These are phyloP conservation scores for Mortierella antarctica DNA, from an alignment of 192 early-diverging fungal genomes.

Conservation along the genomic window DNA sequence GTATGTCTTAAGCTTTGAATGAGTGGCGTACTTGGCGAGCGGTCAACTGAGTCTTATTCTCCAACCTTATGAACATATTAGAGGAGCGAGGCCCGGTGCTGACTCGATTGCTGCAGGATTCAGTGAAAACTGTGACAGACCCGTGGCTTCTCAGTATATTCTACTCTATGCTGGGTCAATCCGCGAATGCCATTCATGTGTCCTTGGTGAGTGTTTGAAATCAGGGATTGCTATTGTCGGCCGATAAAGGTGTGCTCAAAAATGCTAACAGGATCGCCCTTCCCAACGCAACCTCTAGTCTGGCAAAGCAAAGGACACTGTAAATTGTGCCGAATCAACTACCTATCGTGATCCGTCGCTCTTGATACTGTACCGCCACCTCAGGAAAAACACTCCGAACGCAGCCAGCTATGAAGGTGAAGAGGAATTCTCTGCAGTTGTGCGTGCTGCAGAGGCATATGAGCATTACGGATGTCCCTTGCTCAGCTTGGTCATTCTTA, in stretches of 20 bases:
- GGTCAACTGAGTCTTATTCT: not conserved
- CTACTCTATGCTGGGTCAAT: slow-evolving; percentile 61
- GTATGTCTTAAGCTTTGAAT: slow-evolving; percentile 49
- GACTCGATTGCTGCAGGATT: slow-evolving; percentile 26
- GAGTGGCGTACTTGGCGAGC: not conserved
- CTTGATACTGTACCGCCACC: slow-evolving; percentile 74
- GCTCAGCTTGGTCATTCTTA: slow-evolving; percentile 79
- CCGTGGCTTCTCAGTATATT: slow-evolving; percentile 46
- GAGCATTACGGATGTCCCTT: slow-evolving; percentile 83
- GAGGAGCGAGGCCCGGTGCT: slow-evolving; percentile 47
- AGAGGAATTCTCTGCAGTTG: slow-evolving; percentile 73
- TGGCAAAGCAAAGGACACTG: not conserved
- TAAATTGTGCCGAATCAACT: not conserved
- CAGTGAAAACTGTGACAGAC: slow-evolving; percentile 24
- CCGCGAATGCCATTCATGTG: slow-evolving; percentile 67
- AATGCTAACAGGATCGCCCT: too few relatives aligned
- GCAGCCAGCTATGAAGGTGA: slow-evolving; percentile 56
- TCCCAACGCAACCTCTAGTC: slow-evolving; percentile 6
- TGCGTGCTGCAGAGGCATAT: slow-evolving; percentile 72
- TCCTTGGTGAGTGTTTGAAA: slow-evolving; percentile 60
- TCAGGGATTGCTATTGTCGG: not conserved
- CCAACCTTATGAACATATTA: not conserved
- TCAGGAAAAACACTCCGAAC: slow-evolving; percentile 65
- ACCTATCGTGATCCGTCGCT: slow-evolving; percentile 71
- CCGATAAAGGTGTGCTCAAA: not conserved